These are phyloP conservation scores for Amanita rimosa DNA, from an alignment of 768 basidiomycete species.

Conservation along the genomic window DNA sequence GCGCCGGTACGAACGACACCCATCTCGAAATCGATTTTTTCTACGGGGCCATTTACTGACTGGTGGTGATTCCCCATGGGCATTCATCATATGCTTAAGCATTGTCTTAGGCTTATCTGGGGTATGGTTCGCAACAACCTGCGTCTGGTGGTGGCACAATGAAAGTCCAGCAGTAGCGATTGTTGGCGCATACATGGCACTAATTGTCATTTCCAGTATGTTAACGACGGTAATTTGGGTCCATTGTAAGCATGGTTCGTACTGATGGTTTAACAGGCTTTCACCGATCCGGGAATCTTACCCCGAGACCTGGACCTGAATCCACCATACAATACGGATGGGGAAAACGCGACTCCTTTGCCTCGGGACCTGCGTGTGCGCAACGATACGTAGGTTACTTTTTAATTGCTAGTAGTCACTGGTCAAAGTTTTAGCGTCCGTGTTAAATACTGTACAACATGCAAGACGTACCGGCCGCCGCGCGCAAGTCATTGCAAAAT, in stretches of 20 bases:
- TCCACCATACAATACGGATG: constrained; percentile 69
- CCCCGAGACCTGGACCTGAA: constrained; percentile 81
- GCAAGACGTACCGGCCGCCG: constrained; percentile 86
- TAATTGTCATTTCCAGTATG: constrained; percentile 69
- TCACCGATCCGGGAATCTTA: constrained; percentile 78
- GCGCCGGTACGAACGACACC: constrained; percentile 53
- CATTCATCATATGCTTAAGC: constrained; percentile 57
- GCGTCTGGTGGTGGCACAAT: constrained; percentile 82
- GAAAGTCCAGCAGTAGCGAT: constrained; percentile 60
- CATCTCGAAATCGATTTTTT: constrained; percentile 71
- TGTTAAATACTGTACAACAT: constrained; percentile 91
- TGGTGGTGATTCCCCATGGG: constrained; percentile 79
- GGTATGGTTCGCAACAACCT: constrained; percentile 82
- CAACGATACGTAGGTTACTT: constrained; percentile 43
- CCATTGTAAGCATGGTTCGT: constrained; percentile 1
- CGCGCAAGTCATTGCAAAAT: constrained; percentile 93
- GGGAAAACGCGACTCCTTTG: constrained; percentile 48
- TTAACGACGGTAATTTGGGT: constrained; percentile 50
- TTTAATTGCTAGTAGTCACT: background rate
- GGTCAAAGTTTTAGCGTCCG: constrained; percentile 46
- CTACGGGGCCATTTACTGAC: constrained; percentile 63
- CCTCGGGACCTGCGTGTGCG: constrained; percentile 78
- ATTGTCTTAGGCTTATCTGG: constrained; percentile 61
- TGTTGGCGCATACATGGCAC: constrained; percentile 36
- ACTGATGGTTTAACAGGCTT: constrained; percentile 36